These are phyloP conservation scores for Chlorociboria aeruginascens DNA, from an alignment of 495 filamentous ascomycete genomes.

Conservation along the genomic window DNA sequence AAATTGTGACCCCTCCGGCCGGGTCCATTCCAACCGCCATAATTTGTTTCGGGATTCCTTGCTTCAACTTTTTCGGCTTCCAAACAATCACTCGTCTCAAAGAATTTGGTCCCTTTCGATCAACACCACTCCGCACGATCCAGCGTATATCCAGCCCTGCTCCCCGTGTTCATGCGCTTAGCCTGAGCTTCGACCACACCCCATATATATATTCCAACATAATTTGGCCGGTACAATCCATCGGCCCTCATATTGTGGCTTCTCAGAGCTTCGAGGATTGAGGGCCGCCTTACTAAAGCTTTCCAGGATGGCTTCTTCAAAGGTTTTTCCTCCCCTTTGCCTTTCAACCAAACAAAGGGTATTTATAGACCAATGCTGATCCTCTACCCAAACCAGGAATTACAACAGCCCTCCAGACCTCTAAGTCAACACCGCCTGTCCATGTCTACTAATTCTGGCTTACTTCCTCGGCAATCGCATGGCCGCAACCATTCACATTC, in stretches of 20 bases:
- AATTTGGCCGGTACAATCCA: conserved; percentile 1
- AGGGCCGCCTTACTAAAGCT: conserved; percentile 15
- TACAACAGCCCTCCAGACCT: conserved; percentile 19
- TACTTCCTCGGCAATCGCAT: conserved; percentile 19
- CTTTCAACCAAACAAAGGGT: not conserved
- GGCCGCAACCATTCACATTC: conserved; percentile 71
- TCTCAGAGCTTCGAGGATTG: conserved; percentile 22
- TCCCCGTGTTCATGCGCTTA: conserved; percentile 18
- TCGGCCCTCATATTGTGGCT: conserved; percentile 24
- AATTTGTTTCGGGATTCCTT: conserved; percentile 12
- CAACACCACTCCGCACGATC: not conserved
- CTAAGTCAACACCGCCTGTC: conserved; percentile 19
- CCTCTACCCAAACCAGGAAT: conserved; percentile 11
- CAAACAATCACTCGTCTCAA: not conserved
- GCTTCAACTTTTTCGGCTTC: conserved; percentile 4
- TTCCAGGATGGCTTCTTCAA: conserved; percentile 18
- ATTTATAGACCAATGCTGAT: conserved; percentile 19
- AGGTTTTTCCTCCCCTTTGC: conserved; percentile 8
- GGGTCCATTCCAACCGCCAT: conserved; percentile 7
- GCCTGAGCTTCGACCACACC: conserved; percentile 15
- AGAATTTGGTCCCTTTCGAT: not conserved
- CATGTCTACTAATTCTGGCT: conserved; percentile 13
- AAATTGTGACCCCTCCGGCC: conserved; percentile 7
- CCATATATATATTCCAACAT: conserved; percentile 7
- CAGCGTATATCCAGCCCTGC: conserved; percentile 3